These are phyloP conservation scores for Nemania abortiva DNA, from an alignment of 2,329 filamentous ascomycete species.

Conservation along the genomic window DNA sequence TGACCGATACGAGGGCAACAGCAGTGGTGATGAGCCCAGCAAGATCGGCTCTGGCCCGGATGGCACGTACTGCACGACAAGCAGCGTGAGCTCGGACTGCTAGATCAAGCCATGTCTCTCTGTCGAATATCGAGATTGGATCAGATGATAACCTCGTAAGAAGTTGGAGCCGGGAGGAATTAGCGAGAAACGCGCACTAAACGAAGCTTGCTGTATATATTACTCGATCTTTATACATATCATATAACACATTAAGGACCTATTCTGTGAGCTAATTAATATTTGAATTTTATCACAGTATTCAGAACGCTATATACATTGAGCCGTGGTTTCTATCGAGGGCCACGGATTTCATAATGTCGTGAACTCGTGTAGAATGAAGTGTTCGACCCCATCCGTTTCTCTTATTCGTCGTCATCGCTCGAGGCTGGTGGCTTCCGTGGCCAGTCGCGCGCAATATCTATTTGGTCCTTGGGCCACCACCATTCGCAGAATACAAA, in stretches of 20 bases:
- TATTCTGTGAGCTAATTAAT: not conserved
- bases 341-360: not conserved
- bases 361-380: not conserved
- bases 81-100: conserved; percentile 14
- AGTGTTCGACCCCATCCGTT: not conserved
- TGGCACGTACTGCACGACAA: conserved; percentile 34
- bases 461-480: conserved; percentile 86
- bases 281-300: too few relatives aligned
- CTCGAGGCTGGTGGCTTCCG: conserved; percentile 67
- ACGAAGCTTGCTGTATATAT: conserved; percentile 11
- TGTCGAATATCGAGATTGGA: not conserved
- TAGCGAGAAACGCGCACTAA: not conserved
- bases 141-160: not conserved
- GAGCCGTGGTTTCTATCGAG: not conserved
- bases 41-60: conserved; percentile 54
- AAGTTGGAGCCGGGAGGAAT: not conserved
- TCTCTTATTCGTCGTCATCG: conserved; percentile 47
- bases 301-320: not conserved
- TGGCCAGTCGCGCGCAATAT: conserved; percentile 92
- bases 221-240: not conserved
- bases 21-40: conserved; percentile 53
- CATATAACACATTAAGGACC: not conserved
- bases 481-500: conserved; percentile 89
- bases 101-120: conserved; percentile 8
- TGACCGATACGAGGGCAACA: conserved; percentile 54